Evolutionary conservation across 768 basidiomycete genomes (phyloP), one percentile per base, ranked within the genome.

Genomic region (Suillus americanus): DNA sequence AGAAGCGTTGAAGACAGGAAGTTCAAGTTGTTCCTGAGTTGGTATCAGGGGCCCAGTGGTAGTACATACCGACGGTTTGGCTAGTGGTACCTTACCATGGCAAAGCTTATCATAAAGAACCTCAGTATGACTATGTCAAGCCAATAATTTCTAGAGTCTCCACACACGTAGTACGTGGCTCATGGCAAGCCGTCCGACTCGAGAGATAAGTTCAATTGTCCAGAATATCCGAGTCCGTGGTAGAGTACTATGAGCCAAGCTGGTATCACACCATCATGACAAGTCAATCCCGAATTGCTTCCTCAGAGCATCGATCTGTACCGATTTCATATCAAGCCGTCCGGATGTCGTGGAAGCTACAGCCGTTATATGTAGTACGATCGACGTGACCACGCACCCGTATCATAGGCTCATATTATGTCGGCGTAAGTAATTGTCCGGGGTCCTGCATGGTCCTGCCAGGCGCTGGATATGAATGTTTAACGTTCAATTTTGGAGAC

Each of bases 271-370:
- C 46, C 46, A 25, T 28, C 25, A 28, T 51, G 50, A 25, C 8
- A 50, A 50, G 25, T 48, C 14, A 25, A 25, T 53, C 51, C 50
- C 16, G 25, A 51, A 28, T 28, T 51, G 25, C 25, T 51, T 16
- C 25, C 48, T 50, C 13, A 16, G 46, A 46, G 10, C 23, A 23
- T 48, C 23, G 46, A 48, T 48, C 14, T 7, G 3, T 9, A 51
- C 14, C 3, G 50, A 51, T 53, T 53, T 53, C 51, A 53, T 53
- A 53, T 30, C 28, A 53, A 30, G 51, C 1, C 50, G 50, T 51
- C 28, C 51, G 51, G 50, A 51, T 51, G 50, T 51, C 51, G 51
- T 53, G 51, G 51, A 53, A 53, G 51, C 51, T 7, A 45, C 13
- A 30, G 18, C 28, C 9, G 28, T 53, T 51, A 50, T 50, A 30